Conservation (phyloP, 306 rosid genomes). For the Dalbergia oliveri region DNA sequence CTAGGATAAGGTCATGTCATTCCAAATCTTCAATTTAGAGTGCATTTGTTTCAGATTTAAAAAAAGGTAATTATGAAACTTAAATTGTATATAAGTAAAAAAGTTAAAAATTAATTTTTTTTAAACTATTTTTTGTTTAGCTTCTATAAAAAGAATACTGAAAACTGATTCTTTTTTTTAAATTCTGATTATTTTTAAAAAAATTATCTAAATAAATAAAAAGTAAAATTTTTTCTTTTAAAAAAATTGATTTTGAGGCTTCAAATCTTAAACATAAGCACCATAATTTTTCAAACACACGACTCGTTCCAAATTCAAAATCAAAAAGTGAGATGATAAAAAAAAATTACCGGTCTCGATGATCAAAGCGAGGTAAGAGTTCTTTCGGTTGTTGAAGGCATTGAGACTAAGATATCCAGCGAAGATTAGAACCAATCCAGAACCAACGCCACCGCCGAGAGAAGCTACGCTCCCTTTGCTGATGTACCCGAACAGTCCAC, state of each 20-base stretch:
- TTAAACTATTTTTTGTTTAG: no score
- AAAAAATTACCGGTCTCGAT: constrained; percentile 66
- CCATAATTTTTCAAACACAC: neutral
- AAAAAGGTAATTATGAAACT: no score
- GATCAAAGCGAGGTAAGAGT: constrained; percentile 67
- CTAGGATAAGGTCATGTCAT: neutral
- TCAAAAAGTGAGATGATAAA: neutral
- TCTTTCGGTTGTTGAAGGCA: constrained; percentile 73
- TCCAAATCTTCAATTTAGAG: neutral
- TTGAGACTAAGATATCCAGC: constrained; percentile 85
- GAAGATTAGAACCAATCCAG: constrained; percentile 68
- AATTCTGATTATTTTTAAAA: no score
- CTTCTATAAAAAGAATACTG: no score
- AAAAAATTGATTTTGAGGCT: no score
- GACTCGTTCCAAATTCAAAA: constrained; percentile 15
- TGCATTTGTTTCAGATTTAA: no score
- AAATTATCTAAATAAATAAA: no score
- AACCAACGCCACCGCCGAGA: constrained; percentile 72
- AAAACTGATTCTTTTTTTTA: no score
- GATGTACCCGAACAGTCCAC: constrained; percentile 75
- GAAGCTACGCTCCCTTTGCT: constrained; percentile 80
- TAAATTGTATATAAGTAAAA: no score
- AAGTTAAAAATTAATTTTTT: no score
- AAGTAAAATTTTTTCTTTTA: no score
- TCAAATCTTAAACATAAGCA: no score